Conservation (phyloP, 306 rosid genomes). For the Vicia sativa region DNA sequence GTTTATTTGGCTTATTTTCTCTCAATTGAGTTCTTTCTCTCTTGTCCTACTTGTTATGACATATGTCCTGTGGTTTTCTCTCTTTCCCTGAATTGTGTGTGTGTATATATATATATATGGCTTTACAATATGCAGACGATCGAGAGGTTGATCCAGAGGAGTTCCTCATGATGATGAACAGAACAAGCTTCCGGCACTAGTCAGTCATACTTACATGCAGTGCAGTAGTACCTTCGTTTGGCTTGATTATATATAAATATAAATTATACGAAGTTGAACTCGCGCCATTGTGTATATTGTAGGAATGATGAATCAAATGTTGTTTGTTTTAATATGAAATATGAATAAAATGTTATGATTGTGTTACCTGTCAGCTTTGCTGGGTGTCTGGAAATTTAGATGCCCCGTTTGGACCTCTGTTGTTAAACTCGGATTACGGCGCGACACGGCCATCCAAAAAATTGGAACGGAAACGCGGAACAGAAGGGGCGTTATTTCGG, state of each 20-base stretch:
- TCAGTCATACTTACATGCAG: conserved; percentile 1
- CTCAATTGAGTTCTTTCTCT: neutral
- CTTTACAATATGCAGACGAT: conserved; percentile 53
- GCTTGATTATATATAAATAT: neutral
- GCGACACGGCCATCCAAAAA: too few species aligned
- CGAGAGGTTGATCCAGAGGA: conserved; percentile 68
- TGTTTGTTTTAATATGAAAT: neutral
- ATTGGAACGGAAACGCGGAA: too few species aligned
- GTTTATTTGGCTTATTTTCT: conserved; percentile 1
- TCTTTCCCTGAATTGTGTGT: too few species aligned
- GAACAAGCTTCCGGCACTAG: conserved; percentile 49
- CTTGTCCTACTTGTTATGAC: neutral
- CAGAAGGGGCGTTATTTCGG: too few species aligned
- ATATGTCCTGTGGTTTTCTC: neutral
- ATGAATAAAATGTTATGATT: neutral
- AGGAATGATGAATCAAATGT: neutral
- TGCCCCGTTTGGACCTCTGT: too few species aligned
- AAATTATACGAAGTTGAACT: neutral
- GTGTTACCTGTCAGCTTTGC: neutral
- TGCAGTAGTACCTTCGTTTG: neutral
- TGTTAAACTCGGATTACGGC: too few species aligned
- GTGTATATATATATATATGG: too few species aligned
- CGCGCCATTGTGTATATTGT: neutral
- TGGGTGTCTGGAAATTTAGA: neutral
- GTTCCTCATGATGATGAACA: conserved; percentile 71